A percentile compares a stretch with the other conserved stretches of the same genome.
phyloP scores from a whole-genome alignment of 164 flowering plant genomes.

The Pachysandra terminalis region DNA sequence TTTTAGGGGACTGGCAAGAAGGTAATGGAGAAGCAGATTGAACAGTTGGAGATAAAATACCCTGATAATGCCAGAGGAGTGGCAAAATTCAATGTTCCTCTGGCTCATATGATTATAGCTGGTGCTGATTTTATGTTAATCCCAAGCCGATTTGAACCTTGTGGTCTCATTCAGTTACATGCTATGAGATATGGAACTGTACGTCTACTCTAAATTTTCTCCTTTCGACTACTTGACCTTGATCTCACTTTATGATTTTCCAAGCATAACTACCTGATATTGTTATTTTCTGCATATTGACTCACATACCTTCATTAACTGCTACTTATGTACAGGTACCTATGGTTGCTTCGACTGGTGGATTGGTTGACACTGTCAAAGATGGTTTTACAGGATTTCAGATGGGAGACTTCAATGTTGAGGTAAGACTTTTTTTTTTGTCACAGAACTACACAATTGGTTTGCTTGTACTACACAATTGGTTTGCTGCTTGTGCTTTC shows the following conservation, averaged over 20 bases:
- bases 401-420: constrained; percentile 86
- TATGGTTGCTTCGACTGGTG: constrained; percentile 86
- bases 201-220: constrained; percentile 13
- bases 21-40: constrained; percentile 69
- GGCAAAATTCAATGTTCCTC: constrained; percentile 76
- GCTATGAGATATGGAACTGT: constrained; percentile 96
- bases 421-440: constrained; percentile 37
- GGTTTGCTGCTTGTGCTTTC: background rate
- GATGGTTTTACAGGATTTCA: constrained; percentile 96
- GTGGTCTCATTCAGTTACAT: constrained; percentile 93
- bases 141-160: constrained; percentile 95
- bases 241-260: too few species aligned
- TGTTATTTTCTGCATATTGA: background rate
- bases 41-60: constrained; percentile 55
- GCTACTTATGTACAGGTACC: constrained; percentile 44
- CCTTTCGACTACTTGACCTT: too few species aligned
- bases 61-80: constrained; percentile 77
- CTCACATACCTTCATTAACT: background rate
- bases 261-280: background rate
- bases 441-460: background rate
- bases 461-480: too few species aligned
- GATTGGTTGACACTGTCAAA: constrained; percentile 89
- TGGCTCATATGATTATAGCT: constrained; percentile 88
- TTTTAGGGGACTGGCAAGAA: constrained; percentile 90
- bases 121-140: constrained; percentile 77